Base-by-base conservation (phyloP, 1,284 basidiomycete genomes). In the Ganoderma boninense region DNA sequence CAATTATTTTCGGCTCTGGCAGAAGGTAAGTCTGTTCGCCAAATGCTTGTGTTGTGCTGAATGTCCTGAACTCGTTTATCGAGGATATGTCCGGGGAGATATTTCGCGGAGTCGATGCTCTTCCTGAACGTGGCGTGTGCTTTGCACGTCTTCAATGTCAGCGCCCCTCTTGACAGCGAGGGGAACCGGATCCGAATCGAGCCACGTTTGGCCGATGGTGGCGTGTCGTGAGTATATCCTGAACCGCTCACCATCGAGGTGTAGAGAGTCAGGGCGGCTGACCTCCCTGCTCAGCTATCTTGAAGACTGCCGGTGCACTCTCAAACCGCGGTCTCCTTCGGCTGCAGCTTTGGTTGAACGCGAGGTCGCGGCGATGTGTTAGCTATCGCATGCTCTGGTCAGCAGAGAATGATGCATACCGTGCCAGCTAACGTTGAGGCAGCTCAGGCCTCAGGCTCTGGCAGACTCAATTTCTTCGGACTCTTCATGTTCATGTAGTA, bases 221-320 rank as follows among this genome's bases (percentile, higher is more conserved):
- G 0, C 16, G 2, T 57, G 18, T 29, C 16, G 54, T 57, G 29
- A 57, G 54, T 35, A 2, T 5, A 57, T 14, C n/a, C 29, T 32
- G 32, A 32, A 32, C 32, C 32, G 32, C 32, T 32, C 32, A 3
- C 32, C 32, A 32, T 32, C 32, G 32, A 32, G 32, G 32, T 32
- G 32, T 3, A 32, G 32, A 32, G 32, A 32, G 32, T 32, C 32
- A 32, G 32, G 32, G 32, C 5, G 32, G 32, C 32, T 32, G 32
- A 32, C 32, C 32, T 32, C 2, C 32, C 32, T 4, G 32, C 32
- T 32, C 5, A 63, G 62, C 3, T 46, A 63, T n/a, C 62, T 26
- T 44, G 62, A 63, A 49, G 62, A 63, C 14, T 44, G 42, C 43
- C 62, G 62, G 23, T 63, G 62, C 62, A 49, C 29, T 23, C 16